Base-by-base conservation (phyloP, 1,284 basidiomycete genomes). In the Cutaneotrichosporon cavernicola region DNA sequence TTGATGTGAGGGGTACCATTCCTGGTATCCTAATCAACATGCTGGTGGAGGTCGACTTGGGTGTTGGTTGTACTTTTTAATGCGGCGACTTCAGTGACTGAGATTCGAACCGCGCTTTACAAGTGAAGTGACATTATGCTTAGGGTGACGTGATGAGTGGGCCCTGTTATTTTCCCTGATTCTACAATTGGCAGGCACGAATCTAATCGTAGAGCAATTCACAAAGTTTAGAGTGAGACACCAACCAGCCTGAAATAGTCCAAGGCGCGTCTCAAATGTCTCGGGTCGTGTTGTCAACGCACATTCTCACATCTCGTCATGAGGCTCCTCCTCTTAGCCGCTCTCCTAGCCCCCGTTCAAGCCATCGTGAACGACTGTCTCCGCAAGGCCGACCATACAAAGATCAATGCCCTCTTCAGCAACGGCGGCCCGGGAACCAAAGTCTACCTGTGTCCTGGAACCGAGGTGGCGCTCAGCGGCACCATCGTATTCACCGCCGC, bases 401-500 rank as follows among this genome's bases (percentile, higher is more conserved):
- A 65, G 6, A 76, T 80, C 70, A 80, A 78, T 64, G 72, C 73
- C 61, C 69, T 73, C 56, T 76, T 80, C 69, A 74, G 65, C n/a
- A 73, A 76, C 40, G 78, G 80, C 31, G 81, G 81, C 11, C 81
- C 80, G 0, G 80, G 79, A 7, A 79, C 81, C 13, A 75, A 74
- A 56, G 79, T 84, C 47, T 69, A 73, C 18, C 77, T 84, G 2
- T 84, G 83, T 68, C 82, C 82, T 0, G 73, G 76, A 9, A 73
- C 76, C 13, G 70, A 70, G n/a, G 81, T 83, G 66, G 67, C 71
- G 0, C 70, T 84, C 32, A 73, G 74, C 3, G 74, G 76, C 4
- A 72, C 82, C 2, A 81, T 84, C 69, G 70, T 81, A 62, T 83
- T 83, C 72, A 81, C 81, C 5, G 80, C 79, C 1, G 78, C 78